phyloP scores from a whole-genome alignment of 306 rosid species.

The Canavalia gladiata region DNA sequence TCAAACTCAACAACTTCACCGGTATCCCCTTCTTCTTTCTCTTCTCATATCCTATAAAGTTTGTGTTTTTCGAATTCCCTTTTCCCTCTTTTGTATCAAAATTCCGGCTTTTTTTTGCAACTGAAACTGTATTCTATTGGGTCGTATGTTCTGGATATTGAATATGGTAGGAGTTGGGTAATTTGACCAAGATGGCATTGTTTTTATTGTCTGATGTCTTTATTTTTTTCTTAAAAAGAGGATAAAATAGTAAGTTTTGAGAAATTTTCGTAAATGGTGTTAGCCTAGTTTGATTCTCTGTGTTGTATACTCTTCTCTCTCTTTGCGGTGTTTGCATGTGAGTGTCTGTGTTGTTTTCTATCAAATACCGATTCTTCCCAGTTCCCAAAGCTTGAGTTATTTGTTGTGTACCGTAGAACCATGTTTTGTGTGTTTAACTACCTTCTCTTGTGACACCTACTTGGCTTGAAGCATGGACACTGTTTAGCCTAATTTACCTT shows the following conservation, averaged over 20 bases:
- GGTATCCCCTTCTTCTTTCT: slow-evolving; percentile 46
- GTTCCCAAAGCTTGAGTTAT: neutral
- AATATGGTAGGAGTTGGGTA: neutral
- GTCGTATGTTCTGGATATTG: neutral
- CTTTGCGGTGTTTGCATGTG: neutral
- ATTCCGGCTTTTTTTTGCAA: neutral
- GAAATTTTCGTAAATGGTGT: neutral
- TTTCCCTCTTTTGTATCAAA: neutral
- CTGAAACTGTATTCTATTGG: slow-evolving; percentile 24
- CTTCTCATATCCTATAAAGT: neutral
- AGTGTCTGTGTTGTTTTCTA: neutral
- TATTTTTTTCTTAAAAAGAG: neutral
- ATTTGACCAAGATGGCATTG: neutral
- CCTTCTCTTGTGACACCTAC: neutral
- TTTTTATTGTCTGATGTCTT: neutral
- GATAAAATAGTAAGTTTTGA: neutral
- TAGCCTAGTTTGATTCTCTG: neutral
- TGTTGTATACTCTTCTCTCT: neutral
- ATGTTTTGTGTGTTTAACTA: neutral
- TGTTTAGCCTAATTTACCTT: neutral
- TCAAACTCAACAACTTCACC: slow-evolving; percentile 72
- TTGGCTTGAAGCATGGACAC: slow-evolving; percentile 12
- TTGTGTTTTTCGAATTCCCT: slow-evolving; percentile 37
- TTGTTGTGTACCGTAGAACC: neutral
- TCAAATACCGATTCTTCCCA: neutral